These are phyloP conservation scores for Ophiorrhiza pumila DNA, from an alignment of 257 asterid genomes.

Conservation along the genomic window DNA sequence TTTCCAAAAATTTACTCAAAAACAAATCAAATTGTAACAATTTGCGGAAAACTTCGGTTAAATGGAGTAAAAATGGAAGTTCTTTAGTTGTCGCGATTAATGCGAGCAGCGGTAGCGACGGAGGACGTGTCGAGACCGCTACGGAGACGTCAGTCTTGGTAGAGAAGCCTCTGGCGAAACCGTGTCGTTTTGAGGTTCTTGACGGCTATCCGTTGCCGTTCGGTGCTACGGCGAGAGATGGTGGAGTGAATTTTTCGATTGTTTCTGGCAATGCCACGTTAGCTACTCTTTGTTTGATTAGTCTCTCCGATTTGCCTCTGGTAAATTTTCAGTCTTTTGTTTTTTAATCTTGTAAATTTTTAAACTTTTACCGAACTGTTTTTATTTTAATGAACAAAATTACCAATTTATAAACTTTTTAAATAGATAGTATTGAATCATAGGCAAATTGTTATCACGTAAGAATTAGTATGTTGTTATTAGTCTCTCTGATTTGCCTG, in stretches of 20 bases:
- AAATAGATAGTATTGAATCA: neutral
- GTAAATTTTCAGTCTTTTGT: slow-evolving; percentile 26
- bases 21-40: slow-evolving; percentile 19
- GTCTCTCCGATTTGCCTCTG: slow-evolving; percentile 56
- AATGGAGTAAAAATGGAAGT: slow-evolving; percentile 12
- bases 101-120: slow-evolving; percentile 30
- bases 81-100: slow-evolving; percentile 13
- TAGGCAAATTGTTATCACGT: neutral
- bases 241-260: slow-evolving; percentile 80
- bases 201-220: slow-evolving; percentile 78
- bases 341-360: neutral
- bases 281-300: slow-evolving; percentile 71
- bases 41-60: slow-evolving; percentile 16
- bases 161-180: slow-evolving; percentile 46
- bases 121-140: slow-evolving; percentile 27
- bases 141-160: slow-evolving; percentile 60
- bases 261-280: slow-evolving; percentile 68
- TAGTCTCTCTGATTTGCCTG: neutral
- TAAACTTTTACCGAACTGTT: neutral
- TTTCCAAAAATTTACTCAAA: slow-evolving; percentile 20
- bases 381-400: no score
- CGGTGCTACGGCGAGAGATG: slow-evolving; percentile 82
- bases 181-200: slow-evolving; percentile 50
- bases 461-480: neutral
- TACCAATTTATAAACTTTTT: neutral